Base-by-base conservation (phyloP, 2,329 filamentous ascomycete species). In the Xylariaceae sp. region DNA sequence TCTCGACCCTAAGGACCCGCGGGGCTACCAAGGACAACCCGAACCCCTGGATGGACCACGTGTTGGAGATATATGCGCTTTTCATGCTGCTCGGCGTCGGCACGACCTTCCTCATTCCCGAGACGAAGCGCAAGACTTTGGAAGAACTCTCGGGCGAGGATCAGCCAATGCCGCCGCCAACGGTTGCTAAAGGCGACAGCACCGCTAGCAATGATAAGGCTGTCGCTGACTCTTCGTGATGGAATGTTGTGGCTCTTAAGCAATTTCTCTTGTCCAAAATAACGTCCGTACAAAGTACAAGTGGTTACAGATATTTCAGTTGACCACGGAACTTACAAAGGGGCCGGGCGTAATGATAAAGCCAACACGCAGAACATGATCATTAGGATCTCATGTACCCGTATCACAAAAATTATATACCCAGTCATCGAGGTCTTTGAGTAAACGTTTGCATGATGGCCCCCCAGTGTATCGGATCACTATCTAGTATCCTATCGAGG, bases 41-140 rank as follows among this genome's bases (percentile, higher is more conserved):
- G 0, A 67, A 71, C 16, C 89, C 88, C 1, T 92, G 89, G 89
- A 81, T 92, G 72, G 81, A 91, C 75, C 89, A 91, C 71, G 88
- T 91, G 41, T 84, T 92, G 68, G 78, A 90, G 78, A 91, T 91
- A 65, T 83, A 81, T 68, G 87, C 88, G 5, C 78, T 90, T 23
- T 91, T 93, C 79, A 92, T 91, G 89, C 79, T 91, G 32, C 77
- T 84, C 55, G 89, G 89, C 54, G 77, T 84, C 74, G 80, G 88
- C 69, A 89, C 87, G 9, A 87, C 87, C 0, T 73, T 89, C 1
- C 75, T 90, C 55, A 89, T 91, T 56, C 87, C 87, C 7, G 89
- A 91, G 79, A 91, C 87, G 19, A 90, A 89, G 77, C 79, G 87
- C 55, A 87, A 87, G 79, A 89, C 88, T 1, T 81, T 93, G 29